Percentiles rank a stretch among this genome's conserved stretches.
phyloP scores from a whole-genome alignment of 1,284 basidiomycete genomes.

The Apiotrichum sp. region DNA sequence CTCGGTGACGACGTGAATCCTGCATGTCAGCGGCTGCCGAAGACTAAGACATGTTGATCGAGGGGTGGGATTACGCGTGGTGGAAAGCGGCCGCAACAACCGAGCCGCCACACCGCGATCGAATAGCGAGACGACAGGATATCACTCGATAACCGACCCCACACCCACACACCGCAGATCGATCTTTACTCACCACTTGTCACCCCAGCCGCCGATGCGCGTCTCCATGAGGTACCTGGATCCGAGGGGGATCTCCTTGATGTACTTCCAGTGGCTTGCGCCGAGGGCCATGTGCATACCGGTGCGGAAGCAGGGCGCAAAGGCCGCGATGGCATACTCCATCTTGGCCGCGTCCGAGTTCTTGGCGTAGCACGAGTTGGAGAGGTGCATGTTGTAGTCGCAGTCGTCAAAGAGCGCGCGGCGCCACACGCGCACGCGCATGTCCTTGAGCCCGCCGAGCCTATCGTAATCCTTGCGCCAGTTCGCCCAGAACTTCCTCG shows the following conservation, averaged over 20 bases:
- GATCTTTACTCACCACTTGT: conserved; percentile 69
- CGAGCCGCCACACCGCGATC: too few species aligned
- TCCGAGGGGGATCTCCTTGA: conserved; percentile 72
- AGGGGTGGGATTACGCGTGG: not conserved
- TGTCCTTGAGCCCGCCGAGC: conserved; percentile 24
- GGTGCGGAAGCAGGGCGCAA: conserved; percentile 59
- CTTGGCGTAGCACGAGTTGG: conserved; percentile 47
- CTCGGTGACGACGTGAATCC: conserved; percentile 61
- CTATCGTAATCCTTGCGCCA: conserved; percentile 24
- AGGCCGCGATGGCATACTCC: conserved; percentile 50
- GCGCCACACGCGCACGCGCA: conserved; percentile 23
- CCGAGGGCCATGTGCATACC: conserved; percentile 67
- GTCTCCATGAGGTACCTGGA: conserved; percentile 63
- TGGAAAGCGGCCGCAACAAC: not conserved
- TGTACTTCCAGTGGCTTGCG: conserved; percentile 65
- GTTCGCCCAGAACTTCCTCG: conserved; percentile 24
- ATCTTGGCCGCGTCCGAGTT: conserved; percentile 54
- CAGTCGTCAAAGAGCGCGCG: conserved; percentile 43
- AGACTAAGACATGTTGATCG: too few species aligned
- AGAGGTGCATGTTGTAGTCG: conserved; percentile 47
- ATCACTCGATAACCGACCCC: not conserved
- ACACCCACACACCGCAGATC: not conserved
- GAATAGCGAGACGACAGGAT: too few species aligned
- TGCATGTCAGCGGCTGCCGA: conserved; percentile 8
- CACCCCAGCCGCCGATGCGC: conserved; percentile 66